Percentiles rank a stretch among this genome's conserved stretches.
Evolutionary conservation across 2,329 filamentous ascomycete species (phyloP).

Genomic region (Colletotrichum plurivorum): DNA sequence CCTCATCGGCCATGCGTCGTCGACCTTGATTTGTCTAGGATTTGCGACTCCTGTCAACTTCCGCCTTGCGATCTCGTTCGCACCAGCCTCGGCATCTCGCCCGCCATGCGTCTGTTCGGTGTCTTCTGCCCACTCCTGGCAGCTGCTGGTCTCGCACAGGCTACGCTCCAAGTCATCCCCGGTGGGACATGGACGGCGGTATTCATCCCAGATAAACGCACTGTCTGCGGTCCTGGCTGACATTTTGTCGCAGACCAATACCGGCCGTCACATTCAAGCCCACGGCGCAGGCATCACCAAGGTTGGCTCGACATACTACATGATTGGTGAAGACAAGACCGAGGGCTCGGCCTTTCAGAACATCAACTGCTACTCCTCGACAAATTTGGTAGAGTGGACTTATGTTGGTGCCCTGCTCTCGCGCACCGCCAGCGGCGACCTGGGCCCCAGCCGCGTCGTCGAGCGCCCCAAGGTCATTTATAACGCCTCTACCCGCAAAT

Average conservation of each 20-base stretch:
- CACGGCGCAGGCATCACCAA: slow-evolving; percentile 73
- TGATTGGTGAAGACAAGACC: slow-evolving; percentile 79
- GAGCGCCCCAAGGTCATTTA: slow-evolving; percentile 79
- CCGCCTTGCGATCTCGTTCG: no score
- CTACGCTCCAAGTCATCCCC: slow-evolving; percentile 54
- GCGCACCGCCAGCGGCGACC: slow-evolving; percentile 63
- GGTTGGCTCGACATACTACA: slow-evolving; percentile 72
- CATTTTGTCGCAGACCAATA: slow-evolving; percentile 52
- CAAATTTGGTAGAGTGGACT: slow-evolving; percentile 74
- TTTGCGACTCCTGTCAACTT: no score
- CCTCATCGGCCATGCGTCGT: no score
- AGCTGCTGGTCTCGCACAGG: slow-evolving; percentile 27
- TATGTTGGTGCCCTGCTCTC: slow-evolving; percentile 73
- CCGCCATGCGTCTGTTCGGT: slow-evolving; percentile 32
- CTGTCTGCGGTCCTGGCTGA: background rate
- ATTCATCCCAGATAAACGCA: slow-evolving; percentile 30
- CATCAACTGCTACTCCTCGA: slow-evolving; percentile 78
- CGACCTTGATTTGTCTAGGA: no score
- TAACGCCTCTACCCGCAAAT: slow-evolving; percentile 73
- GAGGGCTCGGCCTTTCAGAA: slow-evolving; percentile 73
- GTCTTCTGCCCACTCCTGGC: slow-evolving; percentile 18
- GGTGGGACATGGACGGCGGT: slow-evolving; percentile 64
- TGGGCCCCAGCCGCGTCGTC: slow-evolving; percentile 73
- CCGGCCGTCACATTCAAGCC: slow-evolving; percentile 73
- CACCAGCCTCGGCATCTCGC: background rate